Evolutionary conservation across 345 rosid species (phyloP).

Genomic region (Syzygium aqueum): DNA sequence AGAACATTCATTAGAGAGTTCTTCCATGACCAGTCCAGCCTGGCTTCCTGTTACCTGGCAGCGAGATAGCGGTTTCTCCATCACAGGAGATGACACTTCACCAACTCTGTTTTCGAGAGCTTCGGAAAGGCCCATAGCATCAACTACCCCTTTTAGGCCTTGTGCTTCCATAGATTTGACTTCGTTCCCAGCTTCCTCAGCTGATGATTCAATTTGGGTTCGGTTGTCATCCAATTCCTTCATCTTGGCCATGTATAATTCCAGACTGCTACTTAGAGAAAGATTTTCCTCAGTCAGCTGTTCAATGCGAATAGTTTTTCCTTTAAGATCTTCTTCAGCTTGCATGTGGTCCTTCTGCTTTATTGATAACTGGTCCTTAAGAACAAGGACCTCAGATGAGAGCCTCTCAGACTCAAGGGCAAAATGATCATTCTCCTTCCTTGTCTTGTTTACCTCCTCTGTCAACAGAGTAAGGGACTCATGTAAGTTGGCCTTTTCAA

Average conservation of each 20-base stretch:
- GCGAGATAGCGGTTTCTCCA: constrained; percentile 6
- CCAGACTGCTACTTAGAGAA: constrained; percentile 31
- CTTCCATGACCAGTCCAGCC: constrained; percentile 11
- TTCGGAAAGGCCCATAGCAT: constrained; percentile 4
- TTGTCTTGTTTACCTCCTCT: constrained; percentile 44
- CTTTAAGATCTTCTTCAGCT: constrained; percentile 37
- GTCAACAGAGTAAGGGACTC: constrained; percentile 26
- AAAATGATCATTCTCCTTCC: constrained; percentile 40
- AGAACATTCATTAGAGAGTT: constrained; percentile 23
- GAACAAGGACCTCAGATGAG: constrained; percentile 38
- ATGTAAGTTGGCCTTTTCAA: constrained; percentile 41
- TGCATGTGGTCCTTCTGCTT: constrained; percentile 24
- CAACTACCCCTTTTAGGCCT: constrained; percentile 5
- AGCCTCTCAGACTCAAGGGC: constrained; percentile 45
- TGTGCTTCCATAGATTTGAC: constrained; percentile 5
- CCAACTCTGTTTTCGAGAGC: constrained; percentile 11
- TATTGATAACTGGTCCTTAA: constrained; percentile 38
- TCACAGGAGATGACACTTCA: constrained; percentile 1
- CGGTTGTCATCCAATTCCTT: constrained; percentile 22
- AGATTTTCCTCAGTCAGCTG: constrained; percentile 39
- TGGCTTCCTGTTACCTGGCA: constrained; percentile 1
- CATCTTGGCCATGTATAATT: constrained; percentile 23
- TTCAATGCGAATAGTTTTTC: constrained; percentile 29
- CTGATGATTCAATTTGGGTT: constrained; percentile 7
- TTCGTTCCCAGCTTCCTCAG: constrained; percentile 16